Conservation (phyloP, 441 rosid genomes). For the Erodium trifolium region DNA sequence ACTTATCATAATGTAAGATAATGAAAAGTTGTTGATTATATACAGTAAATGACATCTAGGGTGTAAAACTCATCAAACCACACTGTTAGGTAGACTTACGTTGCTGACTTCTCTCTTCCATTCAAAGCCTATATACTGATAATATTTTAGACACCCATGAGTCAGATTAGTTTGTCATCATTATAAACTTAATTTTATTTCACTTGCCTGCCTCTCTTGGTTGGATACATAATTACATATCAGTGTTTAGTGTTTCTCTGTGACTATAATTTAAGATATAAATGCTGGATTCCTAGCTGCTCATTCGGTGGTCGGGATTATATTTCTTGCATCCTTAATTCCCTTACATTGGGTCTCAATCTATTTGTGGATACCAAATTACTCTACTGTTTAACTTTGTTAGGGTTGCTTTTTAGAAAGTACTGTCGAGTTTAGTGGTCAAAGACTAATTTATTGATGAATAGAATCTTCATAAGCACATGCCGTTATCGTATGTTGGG, state of each 20-base stretch:
- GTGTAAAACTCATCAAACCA: not conserved
- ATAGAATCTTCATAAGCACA: not conserved
- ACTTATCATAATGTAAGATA: not conserved
- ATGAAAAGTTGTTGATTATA: not conserved
- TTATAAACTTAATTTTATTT: not conserved
- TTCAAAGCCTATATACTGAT: not conserved
- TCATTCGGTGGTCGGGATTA: not conserved
- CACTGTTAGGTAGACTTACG: not conserved
- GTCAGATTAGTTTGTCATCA: not conserved
- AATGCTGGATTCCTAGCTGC: not conserved
- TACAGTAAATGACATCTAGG: not conserved
- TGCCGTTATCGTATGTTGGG: not conserved
- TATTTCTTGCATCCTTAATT: not conserved
- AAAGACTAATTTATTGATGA: not conserved
- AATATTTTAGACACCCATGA: not conserved
- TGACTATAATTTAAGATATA: not conserved
- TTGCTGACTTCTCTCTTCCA: not conserved
- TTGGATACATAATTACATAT: not conserved
- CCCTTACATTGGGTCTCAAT: not conserved
- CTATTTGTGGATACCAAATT: not conserved
- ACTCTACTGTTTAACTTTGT: not conserved
- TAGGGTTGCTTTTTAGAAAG: not conserved
- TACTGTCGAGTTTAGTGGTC: not conserved
- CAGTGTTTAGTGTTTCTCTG: not conserved
- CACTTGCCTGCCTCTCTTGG: constrained; percentile 2